A percentile compares a stretch with the other conserved stretches of the same genome.
Conservation (phyloP, 1,284 basidiomycete species). For the Ceratorhiza oryzae-sativae region DNA sequence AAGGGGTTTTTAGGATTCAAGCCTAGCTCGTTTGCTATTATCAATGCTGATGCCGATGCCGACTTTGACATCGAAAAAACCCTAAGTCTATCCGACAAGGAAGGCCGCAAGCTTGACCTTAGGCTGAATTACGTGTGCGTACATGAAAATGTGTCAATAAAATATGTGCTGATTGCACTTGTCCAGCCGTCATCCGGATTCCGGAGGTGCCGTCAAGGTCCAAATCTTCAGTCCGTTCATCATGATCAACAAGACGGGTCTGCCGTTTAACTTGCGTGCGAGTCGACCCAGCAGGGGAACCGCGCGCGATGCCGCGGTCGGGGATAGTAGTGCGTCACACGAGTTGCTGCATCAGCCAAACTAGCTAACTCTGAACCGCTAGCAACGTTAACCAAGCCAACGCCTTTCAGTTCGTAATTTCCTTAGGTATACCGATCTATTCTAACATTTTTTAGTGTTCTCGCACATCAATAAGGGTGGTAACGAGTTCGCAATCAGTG, state of each 20-base stretch:
- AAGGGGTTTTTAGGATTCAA: conserved; percentile 70
- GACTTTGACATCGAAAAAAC: conserved; percentile 86
- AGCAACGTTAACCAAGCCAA: conserved; percentile 65
- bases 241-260: conserved; percentile 91
- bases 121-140: conserved; percentile 87
- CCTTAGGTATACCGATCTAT: conserved; percentile 39
- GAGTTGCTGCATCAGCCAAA: not conserved
- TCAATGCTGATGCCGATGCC: conserved; percentile 92
- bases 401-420: conserved; percentile 74
- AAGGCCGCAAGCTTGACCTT: conserved; percentile 81
- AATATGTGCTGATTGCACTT: not conserved
- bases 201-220: conserved; percentile 98
- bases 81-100: conserved; percentile 76
- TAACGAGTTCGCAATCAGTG: conserved; percentile 83
- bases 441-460: conserved; percentile 69
- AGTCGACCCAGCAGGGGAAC: conserved; percentile 56
- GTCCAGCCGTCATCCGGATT: conserved; percentile 80
- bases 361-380: conserved; percentile 45
- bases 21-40: conserved; percentile 97
- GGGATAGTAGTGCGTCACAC: conserved; percentile 13
- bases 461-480: conserved; percentile 85
- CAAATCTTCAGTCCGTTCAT: conserved; percentile 96
- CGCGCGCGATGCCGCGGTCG: conserved; percentile 26
- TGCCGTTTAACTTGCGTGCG: conserved; percentile 81
- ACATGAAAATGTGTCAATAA: not conserved